phyloP scores from a whole-genome alignment of 179 eudicot genomes.

The Drosera spatulata region DNA sequence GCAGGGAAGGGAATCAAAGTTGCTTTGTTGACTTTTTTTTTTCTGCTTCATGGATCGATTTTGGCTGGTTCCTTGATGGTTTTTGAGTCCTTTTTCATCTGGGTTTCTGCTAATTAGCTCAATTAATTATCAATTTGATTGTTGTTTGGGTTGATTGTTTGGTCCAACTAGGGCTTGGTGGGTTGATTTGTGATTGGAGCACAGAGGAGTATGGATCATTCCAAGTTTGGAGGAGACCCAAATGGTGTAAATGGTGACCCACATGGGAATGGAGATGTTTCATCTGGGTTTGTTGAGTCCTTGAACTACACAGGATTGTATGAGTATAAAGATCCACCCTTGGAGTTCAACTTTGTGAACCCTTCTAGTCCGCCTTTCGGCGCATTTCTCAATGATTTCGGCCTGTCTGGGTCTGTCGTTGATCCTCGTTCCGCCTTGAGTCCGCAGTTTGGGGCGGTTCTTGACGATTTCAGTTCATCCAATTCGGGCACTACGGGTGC shows the following conservation, averaged over 20 bases:
- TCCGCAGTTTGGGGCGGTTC: too few species aligned
- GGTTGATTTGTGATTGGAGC: not conserved
- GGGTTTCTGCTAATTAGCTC: too few species aligned
- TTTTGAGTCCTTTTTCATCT: too few species aligned
- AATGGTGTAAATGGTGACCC: constrained; percentile 16
- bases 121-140: too few species aligned
- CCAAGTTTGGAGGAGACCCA: constrained; percentile 20
- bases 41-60: too few species aligned
- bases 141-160: not conserved
- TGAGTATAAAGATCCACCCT: constrained; percentile 28
- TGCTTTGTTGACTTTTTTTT: too few species aligned
- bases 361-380: constrained; percentile 18
- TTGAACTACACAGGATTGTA: constrained; percentile 26
- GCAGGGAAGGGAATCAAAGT: too few species aligned
- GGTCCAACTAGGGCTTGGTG: not conserved
- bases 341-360: constrained; percentile 34
- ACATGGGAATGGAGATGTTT: constrained; percentile 13
- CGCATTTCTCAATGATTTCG: constrained; percentile 11
- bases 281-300: constrained; percentile 33
- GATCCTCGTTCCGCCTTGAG: too few species aligned
- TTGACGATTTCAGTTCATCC: too few species aligned
- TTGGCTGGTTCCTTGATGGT: too few species aligned
- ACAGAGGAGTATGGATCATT: constrained; percentile 1
- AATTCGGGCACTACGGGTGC: too few species aligned
- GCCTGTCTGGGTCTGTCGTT: not conserved